These are phyloP conservation scores for Lentinula sp. DNA, from an alignment of 768 basidiomycete species.

Conservation along the genomic window DNA sequence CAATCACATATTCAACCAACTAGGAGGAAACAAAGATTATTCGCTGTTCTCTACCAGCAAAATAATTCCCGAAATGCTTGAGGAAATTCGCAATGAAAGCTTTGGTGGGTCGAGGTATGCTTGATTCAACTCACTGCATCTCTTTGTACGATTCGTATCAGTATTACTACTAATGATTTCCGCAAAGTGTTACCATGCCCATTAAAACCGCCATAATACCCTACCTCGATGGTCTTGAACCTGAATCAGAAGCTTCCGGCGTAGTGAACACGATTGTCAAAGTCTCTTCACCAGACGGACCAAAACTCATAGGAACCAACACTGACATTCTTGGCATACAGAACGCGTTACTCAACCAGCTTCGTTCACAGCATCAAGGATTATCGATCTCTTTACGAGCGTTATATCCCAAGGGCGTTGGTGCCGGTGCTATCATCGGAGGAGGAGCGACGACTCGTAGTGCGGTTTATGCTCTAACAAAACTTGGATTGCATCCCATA, in stretches of 20 bases:
- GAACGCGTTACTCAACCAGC: slow-evolving; percentile 23
- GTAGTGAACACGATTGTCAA: slow-evolving; percentile 32
- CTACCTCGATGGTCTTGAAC: slow-evolving; percentile 25
- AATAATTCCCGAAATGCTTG: slow-evolving; percentile 22
- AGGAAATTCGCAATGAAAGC: slow-evolving; percentile 15
- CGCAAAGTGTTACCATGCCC: slow-evolving; percentile 28
- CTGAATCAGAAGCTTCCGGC: slow-evolving; percentile 22
- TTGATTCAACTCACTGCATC: not conserved
- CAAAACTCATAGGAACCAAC: slow-evolving; percentile 27
- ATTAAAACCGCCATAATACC: slow-evolving; percentile 25
- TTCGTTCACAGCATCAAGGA: slow-evolving; percentile 18
- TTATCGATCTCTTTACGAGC: slow-evolving; percentile 14
- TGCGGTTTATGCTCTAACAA: slow-evolving; percentile 31
- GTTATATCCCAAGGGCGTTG: slow-evolving; percentile 11
- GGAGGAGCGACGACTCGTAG: slow-evolving; percentile 33
- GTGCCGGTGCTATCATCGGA: slow-evolving; percentile 28
- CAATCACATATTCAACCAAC: slow-evolving; percentile 22
- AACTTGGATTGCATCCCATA: slow-evolving; percentile 53
- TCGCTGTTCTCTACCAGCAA: slow-evolving; percentile 25
- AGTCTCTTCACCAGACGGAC: slow-evolving; percentile 17
- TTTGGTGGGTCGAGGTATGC: slow-evolving; percentile 28
- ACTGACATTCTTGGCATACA: slow-evolving; percentile 30
- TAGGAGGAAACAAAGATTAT: slow-evolving; percentile 19
- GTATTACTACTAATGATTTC: not conserved
- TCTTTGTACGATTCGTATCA: not conserved